Evolutionary conservation across 495 filamentous ascomycete species (phyloP).

Genomic region (Podospora anserina): DNA sequence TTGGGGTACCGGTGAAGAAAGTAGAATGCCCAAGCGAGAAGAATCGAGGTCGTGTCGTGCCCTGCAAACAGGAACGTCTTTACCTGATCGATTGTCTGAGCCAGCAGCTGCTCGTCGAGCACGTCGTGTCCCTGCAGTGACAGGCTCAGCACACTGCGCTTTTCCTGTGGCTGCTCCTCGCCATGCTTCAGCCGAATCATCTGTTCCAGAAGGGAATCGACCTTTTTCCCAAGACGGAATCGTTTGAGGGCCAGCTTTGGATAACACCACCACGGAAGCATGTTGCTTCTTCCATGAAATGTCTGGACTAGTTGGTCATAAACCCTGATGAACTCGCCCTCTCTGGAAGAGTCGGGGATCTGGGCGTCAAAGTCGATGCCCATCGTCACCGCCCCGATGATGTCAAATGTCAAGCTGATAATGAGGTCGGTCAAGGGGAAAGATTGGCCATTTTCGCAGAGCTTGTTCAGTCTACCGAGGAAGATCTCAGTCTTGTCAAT

Average conservation of each 20-base stretch:
- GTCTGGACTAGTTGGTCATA: slow-evolving; percentile 28
- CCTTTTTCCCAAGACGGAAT: slow-evolving; percentile 12
- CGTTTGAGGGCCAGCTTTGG: slow-evolving; percentile 22
- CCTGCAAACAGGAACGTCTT: slow-evolving; percentile 50
- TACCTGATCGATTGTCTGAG: slow-evolving; percentile 32
- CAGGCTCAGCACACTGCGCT: slow-evolving; percentile 35
- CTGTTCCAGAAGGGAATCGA: slow-evolving; percentile 22
- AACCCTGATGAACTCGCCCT: slow-evolving; percentile 28
- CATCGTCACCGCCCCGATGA: slow-evolving; percentile 41
- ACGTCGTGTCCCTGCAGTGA: slow-evolving; percentile 28
- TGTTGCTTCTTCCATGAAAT: slow-evolving; percentile 18
- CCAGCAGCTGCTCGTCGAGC: slow-evolving; percentile 25
- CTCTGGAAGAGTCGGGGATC: slow-evolving; percentile 15
- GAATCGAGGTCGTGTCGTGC: slow-evolving; percentile 48
- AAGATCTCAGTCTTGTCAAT: slow-evolving; percentile 39
- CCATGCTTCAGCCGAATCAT: slow-evolving; percentile 31
- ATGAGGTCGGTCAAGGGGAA: slow-evolving; percentile 28
- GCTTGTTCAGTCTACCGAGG: slow-evolving; percentile 27
- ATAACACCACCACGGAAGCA: slow-evolving; percentile 24
- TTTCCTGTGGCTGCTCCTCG: slow-evolving; percentile 11
- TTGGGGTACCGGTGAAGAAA: slow-evolving; percentile 46
- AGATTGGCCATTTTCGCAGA: slow-evolving; percentile 25
- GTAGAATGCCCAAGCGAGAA: slow-evolving; percentile 43
- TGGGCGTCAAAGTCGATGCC: slow-evolving; percentile 37
- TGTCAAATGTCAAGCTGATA: slow-evolving; percentile 40